Percentiles rank a stretch among this genome's conserved stretches.
phyloP scores from a whole-genome alignment of 176 grass and related monocot genomes.

The Oryza meyeriana region DNA sequence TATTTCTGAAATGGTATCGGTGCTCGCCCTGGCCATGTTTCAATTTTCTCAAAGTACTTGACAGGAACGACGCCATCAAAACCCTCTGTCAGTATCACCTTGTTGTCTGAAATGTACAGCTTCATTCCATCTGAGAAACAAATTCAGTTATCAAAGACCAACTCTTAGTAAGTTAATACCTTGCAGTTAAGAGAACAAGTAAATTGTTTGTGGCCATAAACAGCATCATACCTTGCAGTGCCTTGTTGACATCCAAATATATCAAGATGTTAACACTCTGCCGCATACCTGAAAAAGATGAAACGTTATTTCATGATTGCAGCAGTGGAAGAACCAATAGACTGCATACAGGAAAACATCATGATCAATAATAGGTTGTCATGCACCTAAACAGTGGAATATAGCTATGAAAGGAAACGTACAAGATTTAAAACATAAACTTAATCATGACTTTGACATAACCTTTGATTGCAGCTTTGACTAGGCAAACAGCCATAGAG shows the following conservation, averaged over 20 bases:
- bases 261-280: slow-evolving; percentile 73
- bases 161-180: neutral
- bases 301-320: neutral
- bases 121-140: slow-evolving; percentile 69
- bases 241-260: slow-evolving; percentile 76
- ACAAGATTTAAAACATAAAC: neutral
- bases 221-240: slow-evolving; percentile 55
- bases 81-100: slow-evolving; percentile 79
- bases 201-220: neutral
- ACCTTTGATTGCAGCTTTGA: neutral
- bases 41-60: slow-evolving; percentile 74
- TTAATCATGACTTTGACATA: neutral
- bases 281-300: slow-evolving; percentile 59
- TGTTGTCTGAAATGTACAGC: slow-evolving; percentile 74
- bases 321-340: neutral
- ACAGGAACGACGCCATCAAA: slow-evolving; percentile 63
- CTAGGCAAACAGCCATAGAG: neutral
- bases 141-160: neutral
- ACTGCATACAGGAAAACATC: neutral
- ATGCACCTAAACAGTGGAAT: neutral
- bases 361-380: neutral
- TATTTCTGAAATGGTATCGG: slow-evolving; percentile 48
- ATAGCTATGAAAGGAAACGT: neutral
- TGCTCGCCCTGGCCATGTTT: slow-evolving; percentile 65
- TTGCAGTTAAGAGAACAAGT: neutral